Base-by-base conservation (phyloP, 2,329 filamentous ascomycete genomes). In the Ophidiomyces ophidiicola region DNA sequence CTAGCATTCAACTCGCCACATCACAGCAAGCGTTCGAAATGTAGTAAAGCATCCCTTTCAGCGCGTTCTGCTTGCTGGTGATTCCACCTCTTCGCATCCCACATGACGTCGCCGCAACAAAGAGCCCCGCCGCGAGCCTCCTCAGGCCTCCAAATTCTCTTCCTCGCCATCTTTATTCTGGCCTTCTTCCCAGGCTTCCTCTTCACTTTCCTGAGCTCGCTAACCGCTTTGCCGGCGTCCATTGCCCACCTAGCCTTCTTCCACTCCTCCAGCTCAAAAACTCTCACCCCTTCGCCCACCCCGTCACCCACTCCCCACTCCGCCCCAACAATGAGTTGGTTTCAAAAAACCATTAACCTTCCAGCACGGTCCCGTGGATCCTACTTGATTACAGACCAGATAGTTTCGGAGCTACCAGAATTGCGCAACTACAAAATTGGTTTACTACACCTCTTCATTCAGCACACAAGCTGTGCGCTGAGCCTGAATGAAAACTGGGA, bases 401-500 rank as follows among this genome's bases (percentile, higher is more conserved):
- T 96, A 41, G 50, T 76, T 18, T 66, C 69, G 35, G 68, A 77
- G 43, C 65, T 96, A 1, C 87, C 88, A 3, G 86, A 94, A 62
- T 73, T 96, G 48, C 69, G 70, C 43, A 60, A 74, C 48, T 94
- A 93, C 72, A 88, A 88, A 59, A 75, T 90, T 50, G 86, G 86
- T 31, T 64, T 93, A 44, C 66, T 96, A 46, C 78, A 94, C 59
- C 71, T 98, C 32, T 98, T 96, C 60, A 72, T 96, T 39, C 88
- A 98, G 64, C 90, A 98, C 64, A 98, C 90, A 4, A 85, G 78
- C 54, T 94, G 86, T 62, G 90, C 82, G 8, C 70, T 98, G 38
- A 83, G 76, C 44, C 66, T 98, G 52, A 98, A 98, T 57, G 90
- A 98, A 71, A 96, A 96, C 65, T 80, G 68, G 67, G 84, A 87